A percentile compares a stretch with the other conserved stretches of the same genome.
These are phyloP conservation scores for Suhomyces wounanorum DNA, from an alignment of 1,139 yeast species.

Conservation along the genomic window DNA sequence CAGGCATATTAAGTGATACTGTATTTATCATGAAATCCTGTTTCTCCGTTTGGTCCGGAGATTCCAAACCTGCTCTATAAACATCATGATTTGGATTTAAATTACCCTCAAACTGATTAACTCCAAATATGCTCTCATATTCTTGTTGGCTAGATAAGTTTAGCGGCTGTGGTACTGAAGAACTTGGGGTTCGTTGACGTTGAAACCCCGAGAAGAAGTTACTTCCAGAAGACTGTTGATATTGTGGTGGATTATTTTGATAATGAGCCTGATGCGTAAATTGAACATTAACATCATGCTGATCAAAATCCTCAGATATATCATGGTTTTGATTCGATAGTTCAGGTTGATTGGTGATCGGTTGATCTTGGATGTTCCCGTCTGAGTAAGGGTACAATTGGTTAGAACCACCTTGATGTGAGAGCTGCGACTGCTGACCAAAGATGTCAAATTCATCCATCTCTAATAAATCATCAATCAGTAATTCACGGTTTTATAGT, in stretches of 20 bases:
- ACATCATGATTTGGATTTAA: constrained; percentile 8
- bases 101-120: constrained; percentile 10
- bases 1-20: constrained; percentile 30
- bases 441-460: constrained; percentile 13
- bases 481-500: neutral
- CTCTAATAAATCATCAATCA: constrained; percentile 6
- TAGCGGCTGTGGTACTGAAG: constrained; percentile 6
- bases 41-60: constrained; percentile 7
- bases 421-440: constrained; percentile 8
- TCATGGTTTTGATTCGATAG: neutral
- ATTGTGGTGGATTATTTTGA: neutral
- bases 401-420: constrained; percentile 1
- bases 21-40: constrained; percentile 11
- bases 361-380: constrained; percentile 1
- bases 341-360: neutral
- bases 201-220: neutral
- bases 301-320: neutral
- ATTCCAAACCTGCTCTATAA: constrained; percentile 7
- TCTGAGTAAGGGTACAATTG: neutral
- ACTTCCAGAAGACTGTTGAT: neutral
- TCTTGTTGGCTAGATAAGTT: constrained; percentile 10
- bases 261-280: neutral
- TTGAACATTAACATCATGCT: neutral
- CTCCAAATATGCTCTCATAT: constrained; percentile 11
- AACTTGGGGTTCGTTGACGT: neutral